Evolutionary conservation across 768 basidiomycete species (phyloP).

Genomic region (Russula emetica): DNA sequence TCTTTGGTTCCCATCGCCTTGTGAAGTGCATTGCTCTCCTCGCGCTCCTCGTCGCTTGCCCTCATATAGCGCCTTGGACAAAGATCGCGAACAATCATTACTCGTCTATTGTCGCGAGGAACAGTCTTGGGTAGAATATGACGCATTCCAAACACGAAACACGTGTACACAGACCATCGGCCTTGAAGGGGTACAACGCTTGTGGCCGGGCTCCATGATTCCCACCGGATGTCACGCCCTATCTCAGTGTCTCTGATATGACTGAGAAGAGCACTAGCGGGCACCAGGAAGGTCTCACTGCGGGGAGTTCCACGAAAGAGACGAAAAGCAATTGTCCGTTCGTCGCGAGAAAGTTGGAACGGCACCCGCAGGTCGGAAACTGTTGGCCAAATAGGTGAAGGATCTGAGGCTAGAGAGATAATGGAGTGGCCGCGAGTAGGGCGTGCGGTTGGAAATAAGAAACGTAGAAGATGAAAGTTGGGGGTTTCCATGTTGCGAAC

Average conservation of each 20-base stretch:
- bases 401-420: slow-evolving; percentile 19
- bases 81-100: slow-evolving; percentile 23
- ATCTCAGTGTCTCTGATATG: not conserved
- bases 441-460: not conserved
- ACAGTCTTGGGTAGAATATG: slow-evolving; percentile 7
- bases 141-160: slow-evolving; percentile 27
- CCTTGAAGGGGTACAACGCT: not conserved
- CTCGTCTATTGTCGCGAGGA: not conserved
- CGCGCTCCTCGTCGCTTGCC: slow-evolving; percentile 17
- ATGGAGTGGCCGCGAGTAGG: too few relatives aligned
- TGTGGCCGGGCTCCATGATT: slow-evolving; percentile 8
- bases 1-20: not conserved
- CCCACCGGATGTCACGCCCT: slow-evolving; percentile 16
- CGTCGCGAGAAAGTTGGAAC: slow-evolving; percentile 17
- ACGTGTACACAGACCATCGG: slow-evolving; percentile 10
- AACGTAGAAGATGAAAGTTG: slow-evolving; percentile 9
- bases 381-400: slow-evolving; percentile 15
- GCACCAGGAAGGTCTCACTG: slow-evolving; percentile 11
- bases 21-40: slow-evolving; percentile 13
- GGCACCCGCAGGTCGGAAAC: slow-evolving; percentile 31
- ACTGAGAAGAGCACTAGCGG: slow-evolving; percentile 13
- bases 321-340: slow-evolving; percentile 12
- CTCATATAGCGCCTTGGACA: slow-evolving; percentile 16
- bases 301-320: not conserved
- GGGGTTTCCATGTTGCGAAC: not conserved